Evolutionary conservation across 1,284 basidiomycete genomes (phyloP).

Genomic region (Leccinum subatratum): DNA sequence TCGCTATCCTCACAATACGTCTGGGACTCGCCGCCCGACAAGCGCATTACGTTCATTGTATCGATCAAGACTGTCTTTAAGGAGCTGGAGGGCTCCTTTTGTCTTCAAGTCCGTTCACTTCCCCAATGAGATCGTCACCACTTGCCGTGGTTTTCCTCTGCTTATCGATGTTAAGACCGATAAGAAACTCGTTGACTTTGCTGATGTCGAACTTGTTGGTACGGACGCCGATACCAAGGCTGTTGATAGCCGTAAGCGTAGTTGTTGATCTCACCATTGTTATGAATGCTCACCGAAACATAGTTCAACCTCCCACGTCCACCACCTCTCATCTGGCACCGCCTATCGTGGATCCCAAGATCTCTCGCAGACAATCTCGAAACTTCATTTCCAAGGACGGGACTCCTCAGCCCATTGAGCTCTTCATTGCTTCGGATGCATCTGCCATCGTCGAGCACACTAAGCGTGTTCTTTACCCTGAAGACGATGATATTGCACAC

Average conservation of each 20-base stretch:
- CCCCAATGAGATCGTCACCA: slow-evolving; percentile 94
- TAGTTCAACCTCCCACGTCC: slow-evolving; percentile 49
- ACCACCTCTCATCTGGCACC: slow-evolving; percentile 70
- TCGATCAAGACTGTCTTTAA: slow-evolving; percentile 95
- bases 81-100: slow-evolving; percentile 99
- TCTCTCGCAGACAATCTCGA: slow-evolving; percentile 92
- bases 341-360: slow-evolving; percentile 71
- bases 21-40: slow-evolving; percentile 89
- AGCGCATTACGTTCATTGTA: slow-evolving; percentile 85
- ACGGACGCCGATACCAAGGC: slow-evolving; percentile 60
- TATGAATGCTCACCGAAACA: slow-evolving; percentile 15
- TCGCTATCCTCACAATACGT: slow-evolving; percentile 93
- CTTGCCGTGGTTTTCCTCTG: slow-evolving; percentile 94
- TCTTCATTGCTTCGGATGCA: slow-evolving; percentile 98
- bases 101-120: slow-evolving; percentile 98
- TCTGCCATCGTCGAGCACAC: slow-evolving; percentile 98
- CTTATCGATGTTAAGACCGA: slow-evolving; percentile 99
- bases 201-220: slow-evolving; percentile 92
- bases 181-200: slow-evolving; percentile 99
- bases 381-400: slow-evolving; percentile 99
- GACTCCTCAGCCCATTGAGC: slow-evolving; percentile 97
- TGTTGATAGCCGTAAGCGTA: slow-evolving; percentile 53
- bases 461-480: slow-evolving; percentile 94
- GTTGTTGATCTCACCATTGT: background rate
- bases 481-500: slow-evolving; percentile 99